Conservation (phyloP, 2,329 filamentous ascomycete genomes). For the Grosmannia serpens region DNA sequence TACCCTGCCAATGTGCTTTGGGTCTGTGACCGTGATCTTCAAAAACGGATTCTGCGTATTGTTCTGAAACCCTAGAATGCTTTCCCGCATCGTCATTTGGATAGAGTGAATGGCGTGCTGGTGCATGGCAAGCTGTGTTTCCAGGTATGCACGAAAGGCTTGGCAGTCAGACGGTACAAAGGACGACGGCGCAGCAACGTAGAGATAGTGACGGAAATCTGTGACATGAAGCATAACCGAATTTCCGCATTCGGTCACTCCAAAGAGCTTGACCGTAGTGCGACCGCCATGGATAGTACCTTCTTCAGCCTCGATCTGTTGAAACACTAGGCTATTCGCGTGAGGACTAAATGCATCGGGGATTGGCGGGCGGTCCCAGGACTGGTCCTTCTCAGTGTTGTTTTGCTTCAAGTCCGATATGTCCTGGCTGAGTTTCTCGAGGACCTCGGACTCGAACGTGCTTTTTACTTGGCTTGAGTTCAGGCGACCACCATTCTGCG, state of each 20-base stretch:
- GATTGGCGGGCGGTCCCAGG: slow-evolving; percentile 59
- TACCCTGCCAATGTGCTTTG: slow-evolving; percentile 68
- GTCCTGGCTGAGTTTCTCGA: slow-evolving; percentile 94
- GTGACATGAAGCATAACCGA: slow-evolving; percentile 93
- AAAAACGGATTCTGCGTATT: slow-evolving; percentile 86
- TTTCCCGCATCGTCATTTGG: slow-evolving; percentile 72
- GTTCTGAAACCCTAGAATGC: slow-evolving; percentile 87
- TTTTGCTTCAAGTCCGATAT: slow-evolving; percentile 74
- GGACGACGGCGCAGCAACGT: slow-evolving; percentile 73
- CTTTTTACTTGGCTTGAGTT: slow-evolving; percentile 74
- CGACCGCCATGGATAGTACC: slow-evolving; percentile 67
- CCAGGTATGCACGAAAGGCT: slow-evolving; percentile 68
- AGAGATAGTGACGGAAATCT: slow-evolving; percentile 92
- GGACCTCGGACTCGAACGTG: slow-evolving; percentile 82
- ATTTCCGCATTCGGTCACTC: slow-evolving; percentile 72
- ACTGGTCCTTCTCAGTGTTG: slow-evolving; percentile 86
- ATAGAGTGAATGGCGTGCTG: slow-evolving; percentile 69
- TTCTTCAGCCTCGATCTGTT: slow-evolving; percentile 92
- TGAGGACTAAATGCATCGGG: slow-evolving; percentile 40
- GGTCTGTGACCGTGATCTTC: slow-evolving; percentile 86
- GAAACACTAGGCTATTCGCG: slow-evolving; percentile 69
- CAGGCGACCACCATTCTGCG: slow-evolving; percentile 52
- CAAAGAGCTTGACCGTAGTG: slow-evolving; percentile 81
- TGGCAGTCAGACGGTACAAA: slow-evolving; percentile 72
- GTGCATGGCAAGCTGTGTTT: slow-evolving; percentile 58